Conservation (phyloP, 1,284 basidiomycete genomes). For the Fistulinella cinereoalba region DNA sequence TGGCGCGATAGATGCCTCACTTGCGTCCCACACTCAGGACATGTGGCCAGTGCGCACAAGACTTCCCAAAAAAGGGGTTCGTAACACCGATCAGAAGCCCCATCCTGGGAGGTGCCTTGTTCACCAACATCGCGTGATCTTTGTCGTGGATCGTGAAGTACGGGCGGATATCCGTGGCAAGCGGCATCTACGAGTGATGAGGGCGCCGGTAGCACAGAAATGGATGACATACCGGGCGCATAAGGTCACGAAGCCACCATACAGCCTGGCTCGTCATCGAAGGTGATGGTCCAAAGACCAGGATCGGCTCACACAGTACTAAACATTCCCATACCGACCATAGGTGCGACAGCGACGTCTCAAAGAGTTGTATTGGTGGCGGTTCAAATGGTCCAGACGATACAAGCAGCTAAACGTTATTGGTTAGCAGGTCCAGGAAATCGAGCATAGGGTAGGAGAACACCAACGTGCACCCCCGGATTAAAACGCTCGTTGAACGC, state of each 20-base stretch:
- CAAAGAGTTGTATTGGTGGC: slow-evolving; percentile 72
- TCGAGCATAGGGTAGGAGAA: not conserved
- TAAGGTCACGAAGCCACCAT: slow-evolving; percentile 88
- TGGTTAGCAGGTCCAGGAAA: not conserved
- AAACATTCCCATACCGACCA: slow-evolving; percentile 96
- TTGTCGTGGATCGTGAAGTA: slow-evolving; percentile 96
- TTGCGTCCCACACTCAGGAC: slow-evolving; percentile 64
- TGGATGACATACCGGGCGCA: slow-evolving; percentile 67
- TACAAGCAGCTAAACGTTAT: slow-evolving; percentile 63
- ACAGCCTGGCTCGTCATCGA: slow-evolving; percentile 79
- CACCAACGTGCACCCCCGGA: slow-evolving; percentile 45
- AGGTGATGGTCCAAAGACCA: slow-evolving; percentile 83
- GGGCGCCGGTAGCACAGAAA: not conserved
- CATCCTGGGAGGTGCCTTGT: slow-evolving; percentile 79
- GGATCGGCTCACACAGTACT: slow-evolving; percentile 82
- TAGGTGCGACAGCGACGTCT: slow-evolving; percentile 73
- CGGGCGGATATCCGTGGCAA: slow-evolving; percentile 84
- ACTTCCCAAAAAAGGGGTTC: slow-evolving; percentile 90
- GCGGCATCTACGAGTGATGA: slow-evolving; percentile 59
- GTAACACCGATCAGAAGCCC: slow-evolving; percentile 90
- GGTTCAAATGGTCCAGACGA: slow-evolving; percentile 68
- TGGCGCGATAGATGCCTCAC: slow-evolving; percentile 17
- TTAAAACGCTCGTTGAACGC: slow-evolving; percentile 48
- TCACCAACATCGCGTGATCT: slow-evolving; percentile 76
- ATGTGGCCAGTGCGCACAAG: slow-evolving; percentile 92